Evolutionary conservation across 441 rosid species (phyloP), one percentile per base, ranked within the genome.

Genomic region (Euphorbia corollata): DNA sequence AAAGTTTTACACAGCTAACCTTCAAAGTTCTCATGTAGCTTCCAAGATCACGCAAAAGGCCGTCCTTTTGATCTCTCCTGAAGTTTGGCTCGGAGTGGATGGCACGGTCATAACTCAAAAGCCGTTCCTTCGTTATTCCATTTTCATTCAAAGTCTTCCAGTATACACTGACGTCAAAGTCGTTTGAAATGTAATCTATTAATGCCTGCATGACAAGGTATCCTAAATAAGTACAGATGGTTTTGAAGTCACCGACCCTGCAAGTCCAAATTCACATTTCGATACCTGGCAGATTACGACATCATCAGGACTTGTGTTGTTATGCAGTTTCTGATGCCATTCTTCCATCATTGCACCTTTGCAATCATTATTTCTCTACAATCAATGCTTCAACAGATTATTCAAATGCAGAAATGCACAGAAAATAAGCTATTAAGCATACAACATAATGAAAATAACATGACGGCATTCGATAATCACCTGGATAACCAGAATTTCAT

Each of bases 301-400:
- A 82, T 95, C 99, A 79, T 95, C 99, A 36, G 99, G 99, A 82
- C 99, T 95, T 51, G 99, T 95, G 82, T 95, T 91, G 75, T 95
- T 95, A 73, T 95, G 99, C 73, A 95, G 83, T 79, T 95, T 95
- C 81, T 95, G 99, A 84, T 95, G 99, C 99, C 99, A 95, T 79
- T 95, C 97, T 84, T 95, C 99, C 98, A 95, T 95, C 82, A 95
- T 88, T 77, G 87, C 98, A 77, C 99, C 99, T 82, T 89, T 90
- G 85, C 99, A 95, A 45, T 86, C 78, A 84, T 91, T 95, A n/a
- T 91, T 84, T 73, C 99, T 90, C 99, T 95, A 81, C 71, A 81
- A 77, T 59, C 59, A 61, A 70, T 27, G 68, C 70, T 66, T 54
- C 69, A 12, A 61, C 12, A n/a, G 22, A n/a, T 23, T 19, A 76